A percentile compares a stretch with the other conserved stretches of the same genome.
Conservation (phyloP, 2,329 filamentous ascomycete genomes). For the Diaporthe humulicola region DNA sequence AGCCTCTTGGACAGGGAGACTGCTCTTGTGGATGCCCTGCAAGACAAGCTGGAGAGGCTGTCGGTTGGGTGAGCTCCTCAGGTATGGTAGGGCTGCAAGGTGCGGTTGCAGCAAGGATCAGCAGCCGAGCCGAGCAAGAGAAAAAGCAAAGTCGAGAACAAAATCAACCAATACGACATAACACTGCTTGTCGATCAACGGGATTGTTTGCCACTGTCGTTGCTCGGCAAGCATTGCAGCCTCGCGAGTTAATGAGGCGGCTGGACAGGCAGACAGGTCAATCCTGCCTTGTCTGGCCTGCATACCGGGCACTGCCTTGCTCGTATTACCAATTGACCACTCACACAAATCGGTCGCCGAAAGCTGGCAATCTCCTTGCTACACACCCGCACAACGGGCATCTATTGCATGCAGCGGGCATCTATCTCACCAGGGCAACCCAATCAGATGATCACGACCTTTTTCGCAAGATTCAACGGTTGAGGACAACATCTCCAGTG, state of each 20-base stretch:
- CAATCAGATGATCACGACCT: not conserved
- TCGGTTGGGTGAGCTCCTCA: slow-evolving; percentile 47
- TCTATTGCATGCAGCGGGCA: slow-evolving; percentile 1
- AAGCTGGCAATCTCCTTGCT: not conserved
- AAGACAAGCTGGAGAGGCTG: slow-evolving; percentile 71
- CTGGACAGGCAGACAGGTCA: not conserved
- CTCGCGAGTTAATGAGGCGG: slow-evolving; percentile 12
- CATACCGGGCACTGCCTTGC: slow-evolving; percentile 18
- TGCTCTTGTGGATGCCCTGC: slow-evolving; percentile 76
- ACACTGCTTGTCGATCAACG: slow-evolving; percentile 24
- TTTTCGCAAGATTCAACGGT: slow-evolving; percentile 9
- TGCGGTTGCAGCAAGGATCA: slow-evolving; percentile 15
- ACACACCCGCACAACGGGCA: slow-evolving; percentile 9
- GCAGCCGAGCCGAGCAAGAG: slow-evolving; percentile 12
- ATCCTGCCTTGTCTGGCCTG: not conserved
- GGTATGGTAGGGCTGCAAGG: not conserved
- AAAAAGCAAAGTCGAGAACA: slow-evolving; percentile 29
- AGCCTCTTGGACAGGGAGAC: slow-evolving; percentile 74
- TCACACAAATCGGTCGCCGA: slow-evolving; percentile 6
- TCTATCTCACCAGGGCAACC: not conserved
- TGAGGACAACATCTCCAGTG: not conserved
- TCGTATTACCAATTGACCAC: slow-evolving; percentile 26
- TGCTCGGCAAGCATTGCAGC: slow-evolving; percentile 2
- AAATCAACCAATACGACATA: slow-evolving; percentile 34
- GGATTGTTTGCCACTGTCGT: slow-evolving; percentile 2